Evolutionary conservation across 1,284 basidiomycete species (phyloP).

Genomic region (Gymnopus androsaceus): DNA sequence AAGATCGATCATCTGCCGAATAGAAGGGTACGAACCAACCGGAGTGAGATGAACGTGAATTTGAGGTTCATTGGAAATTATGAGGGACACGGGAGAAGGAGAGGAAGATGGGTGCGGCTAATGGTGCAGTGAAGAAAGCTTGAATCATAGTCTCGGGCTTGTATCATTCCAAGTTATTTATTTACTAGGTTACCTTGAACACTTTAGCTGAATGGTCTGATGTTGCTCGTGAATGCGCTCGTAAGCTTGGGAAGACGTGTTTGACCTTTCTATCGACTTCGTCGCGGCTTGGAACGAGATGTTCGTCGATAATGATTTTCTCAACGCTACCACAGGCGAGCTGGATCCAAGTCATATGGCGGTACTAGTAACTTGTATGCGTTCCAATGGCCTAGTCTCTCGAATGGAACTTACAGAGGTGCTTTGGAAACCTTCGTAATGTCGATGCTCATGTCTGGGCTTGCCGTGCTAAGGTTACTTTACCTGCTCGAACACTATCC

Average conservation of each 20-base stretch:
- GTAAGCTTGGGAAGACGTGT: constrained; percentile 78
- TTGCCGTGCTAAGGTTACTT: constrained; percentile 60
- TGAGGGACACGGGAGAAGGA: no score
- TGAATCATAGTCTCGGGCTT: no score
- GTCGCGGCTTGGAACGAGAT: constrained; percentile 88
- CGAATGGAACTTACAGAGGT: constrained; percentile 80
- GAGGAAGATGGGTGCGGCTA: no score
- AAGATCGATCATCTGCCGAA: no score
- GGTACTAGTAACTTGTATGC: constrained; percentile 92
- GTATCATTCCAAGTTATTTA: no score
- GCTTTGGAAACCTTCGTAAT: constrained; percentile 79
- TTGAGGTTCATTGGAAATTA: no score
- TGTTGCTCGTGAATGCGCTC: constrained; percentile 73
- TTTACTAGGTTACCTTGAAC: constrained; percentile 84
- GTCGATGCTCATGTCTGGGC: constrained; percentile 84
- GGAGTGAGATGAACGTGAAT: no score
- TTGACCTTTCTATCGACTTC: constrained; percentile 81
- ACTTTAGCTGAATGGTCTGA: constrained; percentile 78
- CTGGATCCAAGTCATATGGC: constrained; percentile 87
- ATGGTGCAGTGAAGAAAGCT: no score
- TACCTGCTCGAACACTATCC: constrained; percentile 4
- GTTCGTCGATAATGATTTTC: constrained; percentile 83
- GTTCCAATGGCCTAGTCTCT: constrained; percentile 86
- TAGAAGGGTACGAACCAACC: no score
- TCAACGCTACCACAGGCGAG: constrained; percentile 67